phyloP scores from a whole-genome alignment of 2,329 filamentous ascomycete genomes.

The Drechslerella coelobrocha region DNA sequence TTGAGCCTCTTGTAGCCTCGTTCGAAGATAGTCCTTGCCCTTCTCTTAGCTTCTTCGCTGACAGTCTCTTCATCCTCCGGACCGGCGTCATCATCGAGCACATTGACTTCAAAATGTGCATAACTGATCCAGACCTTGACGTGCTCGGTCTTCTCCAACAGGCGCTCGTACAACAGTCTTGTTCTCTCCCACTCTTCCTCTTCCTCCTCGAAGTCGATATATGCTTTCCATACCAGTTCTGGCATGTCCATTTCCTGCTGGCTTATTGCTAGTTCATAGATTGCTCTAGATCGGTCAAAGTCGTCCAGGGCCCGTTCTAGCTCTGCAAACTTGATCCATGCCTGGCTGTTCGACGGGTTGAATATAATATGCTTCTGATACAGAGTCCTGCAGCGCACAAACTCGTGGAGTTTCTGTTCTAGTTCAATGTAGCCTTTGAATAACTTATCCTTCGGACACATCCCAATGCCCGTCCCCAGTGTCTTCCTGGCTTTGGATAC shows the following conservation, averaged over 20 bases:
- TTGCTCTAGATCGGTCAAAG: slow-evolving; percentile 81
- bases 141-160: slow-evolving; percentile 93
- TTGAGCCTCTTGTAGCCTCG: slow-evolving; percentile 86
- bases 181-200: slow-evolving; percentile 88
- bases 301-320: slow-evolving; percentile 91
- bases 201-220: slow-evolving; percentile 98
- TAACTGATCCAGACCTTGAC: slow-evolving; percentile 99
- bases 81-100: slow-evolving; percentile 71
- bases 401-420: slow-evolving; percentile 93
- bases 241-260: slow-evolving; percentile 93
- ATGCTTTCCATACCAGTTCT: slow-evolving; percentile 95
- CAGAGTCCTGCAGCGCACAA: slow-evolving; percentile 84
- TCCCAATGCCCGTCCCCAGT: slow-evolving; percentile 85
- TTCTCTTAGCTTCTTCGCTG: slow-evolving; percentile 80
- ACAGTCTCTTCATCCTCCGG: slow-evolving; percentile 67
- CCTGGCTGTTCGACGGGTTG: slow-evolving; percentile 87
- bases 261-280: slow-evolving; percentile 86
- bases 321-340: slow-evolving; percentile 96
- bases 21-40: slow-evolving; percentile 82
- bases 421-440: slow-evolving; percentile 93
- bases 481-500: slow-evolving; percentile 82
- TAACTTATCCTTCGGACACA: slow-evolving; percentile 93
- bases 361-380: slow-evolving; percentile 94
- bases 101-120: slow-evolving; percentile 96
- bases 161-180: slow-evolving; percentile 81